These are phyloP conservation scores for Exserohilum rostratum DNA, from an alignment of 2,329 filamentous ascomycete species.

Conservation along the genomic window DNA sequence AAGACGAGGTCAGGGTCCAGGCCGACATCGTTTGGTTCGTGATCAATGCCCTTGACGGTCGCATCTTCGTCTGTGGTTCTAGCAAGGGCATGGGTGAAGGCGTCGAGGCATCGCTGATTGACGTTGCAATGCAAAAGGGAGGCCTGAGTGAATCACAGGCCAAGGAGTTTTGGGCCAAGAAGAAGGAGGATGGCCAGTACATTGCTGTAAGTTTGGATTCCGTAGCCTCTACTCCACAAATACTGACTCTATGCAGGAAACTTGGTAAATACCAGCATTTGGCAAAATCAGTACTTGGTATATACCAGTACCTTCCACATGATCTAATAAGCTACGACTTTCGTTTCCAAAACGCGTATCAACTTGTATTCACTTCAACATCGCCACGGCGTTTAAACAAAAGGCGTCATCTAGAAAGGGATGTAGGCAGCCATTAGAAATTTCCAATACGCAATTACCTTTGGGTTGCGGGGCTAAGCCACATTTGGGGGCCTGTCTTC, in stretches of 20 bases:
- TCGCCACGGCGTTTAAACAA: constrained; percentile 17
- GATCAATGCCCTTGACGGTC: constrained; percentile 92
- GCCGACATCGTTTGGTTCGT: constrained; percentile 98
- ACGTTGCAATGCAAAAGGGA: constrained; percentile 92
- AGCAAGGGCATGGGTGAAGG: constrained; percentile 98
- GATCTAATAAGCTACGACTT: constrained; percentile 3
- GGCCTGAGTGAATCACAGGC: constrained; percentile 84
- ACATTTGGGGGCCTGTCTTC: no score
- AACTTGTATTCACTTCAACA: constrained; percentile 9
- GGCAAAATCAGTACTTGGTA: no score
- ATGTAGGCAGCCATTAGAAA: background rate
- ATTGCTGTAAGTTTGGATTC: constrained; percentile 69
- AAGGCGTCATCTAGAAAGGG: constrained; percentile 11
- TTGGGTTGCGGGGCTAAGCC: no score
- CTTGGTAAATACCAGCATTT: constrained; percentile 3
- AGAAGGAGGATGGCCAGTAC: constrained; percentile 92
- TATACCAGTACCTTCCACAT: background rate
- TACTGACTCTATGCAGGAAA: constrained; percentile 10
- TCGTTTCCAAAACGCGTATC: constrained; percentile 4
- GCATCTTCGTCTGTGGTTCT: constrained; percentile 95
- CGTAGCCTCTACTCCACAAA: background rate
- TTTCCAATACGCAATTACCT: background rate
- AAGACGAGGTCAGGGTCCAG: constrained; percentile 90
- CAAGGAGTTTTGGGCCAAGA: constrained; percentile 84
- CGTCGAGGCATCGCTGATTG: constrained; percentile 83